Evolutionary conservation across 768 basidiomycete species (phyloP).

Genomic region (Russula abietina): DNA sequence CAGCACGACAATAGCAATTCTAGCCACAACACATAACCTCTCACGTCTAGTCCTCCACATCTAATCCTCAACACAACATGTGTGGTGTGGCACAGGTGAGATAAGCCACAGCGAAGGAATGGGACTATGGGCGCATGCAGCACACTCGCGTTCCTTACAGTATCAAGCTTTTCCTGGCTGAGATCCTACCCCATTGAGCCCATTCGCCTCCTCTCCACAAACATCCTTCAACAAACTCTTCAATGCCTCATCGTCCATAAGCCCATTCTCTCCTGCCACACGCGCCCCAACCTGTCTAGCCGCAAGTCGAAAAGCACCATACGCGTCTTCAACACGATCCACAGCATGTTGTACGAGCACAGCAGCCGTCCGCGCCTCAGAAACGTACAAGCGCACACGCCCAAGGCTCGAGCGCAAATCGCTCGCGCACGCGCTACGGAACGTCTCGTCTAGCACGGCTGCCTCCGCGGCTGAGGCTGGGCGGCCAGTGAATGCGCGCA

Average conservation of each 20-base stretch:
- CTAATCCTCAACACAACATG: no score
- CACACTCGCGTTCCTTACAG: no score
- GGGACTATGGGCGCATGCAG: no score
- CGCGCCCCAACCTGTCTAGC: slow-evolving; percentile 45
- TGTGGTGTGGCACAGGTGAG: no score
- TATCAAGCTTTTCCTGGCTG: no score
- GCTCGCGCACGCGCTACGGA: slow-evolving; percentile 48
- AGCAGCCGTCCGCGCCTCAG: slow-evolving; percentile 68
- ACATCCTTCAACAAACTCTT: slow-evolving; percentile 24
- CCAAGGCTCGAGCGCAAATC: slow-evolving; percentile 51
- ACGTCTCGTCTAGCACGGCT: slow-evolving; percentile 45
- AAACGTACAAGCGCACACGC: slow-evolving; percentile 69
- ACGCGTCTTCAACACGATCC: slow-evolving; percentile 69
- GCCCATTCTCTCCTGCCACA: slow-evolving; percentile 26
- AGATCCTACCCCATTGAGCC: neutral
- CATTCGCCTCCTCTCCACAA: slow-evolving; percentile 7
- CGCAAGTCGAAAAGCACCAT: slow-evolving; percentile 64
- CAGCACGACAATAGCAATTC: no score
- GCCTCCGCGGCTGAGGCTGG: slow-evolving; percentile 50
- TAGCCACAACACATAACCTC: no score
- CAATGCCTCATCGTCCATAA: slow-evolving; percentile 36
- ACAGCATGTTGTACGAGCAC: slow-evolving; percentile 74
- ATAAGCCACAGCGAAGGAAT: no score
- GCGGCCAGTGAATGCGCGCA: slow-evolving; percentile 59
- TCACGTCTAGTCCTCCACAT: no score